phyloP scores from a whole-genome alignment of 2,329 filamentous ascomycete genomes.

The Talaromyces verruculosus region DNA sequence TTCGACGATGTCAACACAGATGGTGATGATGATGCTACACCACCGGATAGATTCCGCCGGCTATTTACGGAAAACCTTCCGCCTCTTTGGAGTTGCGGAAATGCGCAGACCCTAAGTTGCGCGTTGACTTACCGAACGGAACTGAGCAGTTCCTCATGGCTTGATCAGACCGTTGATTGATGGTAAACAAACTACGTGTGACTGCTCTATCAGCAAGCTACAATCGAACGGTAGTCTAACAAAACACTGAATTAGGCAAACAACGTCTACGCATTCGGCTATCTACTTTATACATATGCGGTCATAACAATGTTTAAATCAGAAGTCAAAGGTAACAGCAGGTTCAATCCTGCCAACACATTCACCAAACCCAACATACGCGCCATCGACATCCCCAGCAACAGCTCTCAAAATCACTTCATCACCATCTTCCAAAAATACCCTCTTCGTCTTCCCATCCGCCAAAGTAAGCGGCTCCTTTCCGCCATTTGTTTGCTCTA shows the following conservation, averaged over 20 bases:
- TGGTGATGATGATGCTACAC: not conserved
- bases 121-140: not conserved
- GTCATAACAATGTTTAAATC: not conserved
- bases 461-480: conserved; percentile 63
- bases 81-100: not conserved
- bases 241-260: not conserved
- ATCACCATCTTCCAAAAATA: conserved; percentile 74
- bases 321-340: conserved; percentile 31
- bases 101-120: not conserved
- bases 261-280: not conserved
- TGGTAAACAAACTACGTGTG: no score
- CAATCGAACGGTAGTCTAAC: not conserved
- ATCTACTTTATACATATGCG: not conserved
- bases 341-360: conserved; percentile 64
- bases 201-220: not conserved
- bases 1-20: not conserved
- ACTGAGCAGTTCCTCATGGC: no score
- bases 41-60: conserved; percentile 19
- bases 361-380: conserved; percentile 74
- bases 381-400: conserved; percentile 61
- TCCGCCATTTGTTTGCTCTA: conserved; percentile 71
- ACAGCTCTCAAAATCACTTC: conserved; percentile 65
- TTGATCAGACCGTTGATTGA: no score
- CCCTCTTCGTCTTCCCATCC: conserved; percentile 62
- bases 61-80: conserved; percentile 23